phyloP scores from a whole-genome alignment of 176 grass and related monocot genomes.

The Musa beccarii region DNA sequence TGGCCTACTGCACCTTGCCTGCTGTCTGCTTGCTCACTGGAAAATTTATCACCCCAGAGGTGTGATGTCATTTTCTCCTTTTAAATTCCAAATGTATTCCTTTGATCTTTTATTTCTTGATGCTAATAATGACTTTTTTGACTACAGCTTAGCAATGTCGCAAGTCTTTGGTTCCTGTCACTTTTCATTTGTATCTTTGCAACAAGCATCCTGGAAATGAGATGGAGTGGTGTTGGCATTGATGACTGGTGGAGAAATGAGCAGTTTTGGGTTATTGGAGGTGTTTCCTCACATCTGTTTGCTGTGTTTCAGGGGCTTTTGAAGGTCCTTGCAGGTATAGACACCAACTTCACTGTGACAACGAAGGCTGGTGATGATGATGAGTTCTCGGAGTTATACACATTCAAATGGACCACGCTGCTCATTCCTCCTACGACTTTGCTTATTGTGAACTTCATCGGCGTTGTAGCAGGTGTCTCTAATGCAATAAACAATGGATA shows the following conservation, averaged over 20 bases:
- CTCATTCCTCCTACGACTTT: slow-evolving; percentile 44
- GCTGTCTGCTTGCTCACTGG: slow-evolving; percentile 13
- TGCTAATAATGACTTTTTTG: neutral
- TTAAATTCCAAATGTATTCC: neutral
- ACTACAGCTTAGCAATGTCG: slow-evolving; percentile 44
- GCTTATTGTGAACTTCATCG: slow-evolving; percentile 54
- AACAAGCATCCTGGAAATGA: slow-evolving; percentile 65
- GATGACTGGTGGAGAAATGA: slow-evolving; percentile 72
- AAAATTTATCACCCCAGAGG: slow-evolving; percentile 16
- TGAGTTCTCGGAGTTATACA: slow-evolving; percentile 54
- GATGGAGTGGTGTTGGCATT: slow-evolving; percentile 61
- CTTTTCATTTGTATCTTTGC: slow-evolving; percentile 60
- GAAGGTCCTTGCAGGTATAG: slow-evolving; percentile 58
- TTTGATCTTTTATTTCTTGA: neutral
- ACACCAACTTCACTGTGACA: slow-evolving; percentile 64
- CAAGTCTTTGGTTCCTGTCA: slow-evolving; percentile 63
- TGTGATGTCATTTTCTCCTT: neutral
- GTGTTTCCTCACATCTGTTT: slow-evolving; percentile 53
- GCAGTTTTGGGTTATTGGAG: slow-evolving; percentile 71
- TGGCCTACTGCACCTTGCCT: slow-evolving; percentile 10
- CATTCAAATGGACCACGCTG: slow-evolving; percentile 63
- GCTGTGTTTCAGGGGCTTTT: slow-evolving; percentile 54
- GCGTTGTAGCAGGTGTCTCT: slow-evolving; percentile 45
- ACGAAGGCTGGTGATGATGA: slow-evolving; percentile 55
- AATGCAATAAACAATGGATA: slow-evolving; percentile 67